Evolutionary conservation across 495 filamentous ascomycete genomes (phyloP).

Genomic region (Tuber magnatum): DNA sequence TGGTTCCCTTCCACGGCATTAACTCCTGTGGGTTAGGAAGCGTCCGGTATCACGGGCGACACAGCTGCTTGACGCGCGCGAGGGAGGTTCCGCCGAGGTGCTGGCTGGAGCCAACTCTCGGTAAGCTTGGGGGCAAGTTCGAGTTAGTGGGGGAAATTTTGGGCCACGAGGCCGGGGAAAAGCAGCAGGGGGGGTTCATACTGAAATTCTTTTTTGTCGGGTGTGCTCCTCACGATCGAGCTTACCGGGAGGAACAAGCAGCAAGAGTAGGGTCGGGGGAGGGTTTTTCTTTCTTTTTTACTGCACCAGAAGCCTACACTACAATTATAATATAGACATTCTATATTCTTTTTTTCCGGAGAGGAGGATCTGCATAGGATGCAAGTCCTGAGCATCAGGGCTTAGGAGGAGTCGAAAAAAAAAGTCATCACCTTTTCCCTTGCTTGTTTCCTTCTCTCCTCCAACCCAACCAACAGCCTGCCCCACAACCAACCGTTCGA

Average conservation of each 20-base stretch:
- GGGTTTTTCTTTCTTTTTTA: constrained; percentile 1
- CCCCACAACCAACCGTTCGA: not conserved
- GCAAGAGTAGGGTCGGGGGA: not conserved
- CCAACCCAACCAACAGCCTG: not conserved
- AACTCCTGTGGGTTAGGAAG: not conserved
- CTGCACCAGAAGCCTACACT: not conserved
- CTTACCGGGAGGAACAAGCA: not conserved
- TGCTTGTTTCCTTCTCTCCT: constrained; percentile 5
- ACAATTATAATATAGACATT: not conserved
- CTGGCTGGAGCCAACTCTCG: not conserved
- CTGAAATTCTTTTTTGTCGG: not conserved
- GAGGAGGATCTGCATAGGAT: constrained; percentile 1
- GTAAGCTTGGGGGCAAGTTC: not conserved
- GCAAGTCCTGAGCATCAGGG: not conserved
- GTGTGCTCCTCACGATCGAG: not conserved
- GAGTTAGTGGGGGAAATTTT: not conserved
- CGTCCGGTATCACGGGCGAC: not conserved
- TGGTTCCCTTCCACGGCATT: not conserved
- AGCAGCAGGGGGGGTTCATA: not conserved
- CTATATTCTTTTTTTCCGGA: constrained; percentile 1
- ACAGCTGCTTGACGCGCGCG: not conserved
- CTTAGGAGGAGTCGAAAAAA: constrained; percentile 1
- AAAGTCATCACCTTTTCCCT: constrained; percentile 1
- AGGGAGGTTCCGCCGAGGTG: not conserved
- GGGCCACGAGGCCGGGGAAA: not conserved